A percentile compares a stretch with the other conserved stretches of the same genome.
These are phyloP conservation scores for Penicillium brevicompactum DNA, from an alignment of 2,329 filamentous ascomycete species.

Conservation along the genomic window DNA sequence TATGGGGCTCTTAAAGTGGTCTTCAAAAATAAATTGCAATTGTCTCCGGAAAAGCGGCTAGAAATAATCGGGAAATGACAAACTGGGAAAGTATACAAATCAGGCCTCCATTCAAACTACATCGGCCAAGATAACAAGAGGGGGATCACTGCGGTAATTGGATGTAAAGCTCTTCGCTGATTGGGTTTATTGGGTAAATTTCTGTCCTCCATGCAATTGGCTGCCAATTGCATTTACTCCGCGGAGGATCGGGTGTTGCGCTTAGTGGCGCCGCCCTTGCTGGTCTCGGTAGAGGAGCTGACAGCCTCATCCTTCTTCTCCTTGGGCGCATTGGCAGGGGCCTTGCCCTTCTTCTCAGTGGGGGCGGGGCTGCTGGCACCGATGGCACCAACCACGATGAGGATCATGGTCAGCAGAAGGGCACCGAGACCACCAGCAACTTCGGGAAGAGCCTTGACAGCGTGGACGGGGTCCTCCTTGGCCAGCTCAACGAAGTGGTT, in stretches of 20 bases:
- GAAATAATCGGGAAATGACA: conserved; percentile 1
- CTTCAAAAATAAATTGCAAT: background rate
- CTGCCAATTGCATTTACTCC: conserved; percentile 30
- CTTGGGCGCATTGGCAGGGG: conserved; percentile 62
- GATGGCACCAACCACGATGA: conserved; percentile 69
- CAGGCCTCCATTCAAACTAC: conserved; percentile 5
- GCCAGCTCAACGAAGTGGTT: conserved; percentile 86
- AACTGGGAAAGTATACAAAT: conserved; percentile 9
- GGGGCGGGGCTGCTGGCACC: conserved; percentile 65
- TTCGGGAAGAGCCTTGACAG: conserved; percentile 87
- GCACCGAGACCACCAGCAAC: conserved; percentile 79
- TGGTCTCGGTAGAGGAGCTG: conserved; percentile 68
- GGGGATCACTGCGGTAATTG: conserved; percentile 7
- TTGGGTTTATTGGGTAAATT: conserved; percentile 14
- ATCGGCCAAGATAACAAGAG: conserved; percentile 5
- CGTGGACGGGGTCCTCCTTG: conserved; percentile 78
- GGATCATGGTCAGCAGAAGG: conserved; percentile 68
- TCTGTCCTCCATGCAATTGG: conserved; percentile 10
- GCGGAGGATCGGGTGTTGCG: conserved; percentile 53
- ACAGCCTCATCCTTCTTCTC: conserved; percentile 68
- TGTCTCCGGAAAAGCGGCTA: conserved; percentile 2
- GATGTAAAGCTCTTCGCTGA: conserved; percentile 10
- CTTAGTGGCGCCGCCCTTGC: conserved; percentile 70
- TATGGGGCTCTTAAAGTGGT: background rate
- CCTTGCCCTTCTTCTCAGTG: conserved; percentile 75